These are phyloP conservation scores for Magnolia sinica DNA, from an alignment of 164 flowering plant genomes.

Conservation along the genomic window DNA sequence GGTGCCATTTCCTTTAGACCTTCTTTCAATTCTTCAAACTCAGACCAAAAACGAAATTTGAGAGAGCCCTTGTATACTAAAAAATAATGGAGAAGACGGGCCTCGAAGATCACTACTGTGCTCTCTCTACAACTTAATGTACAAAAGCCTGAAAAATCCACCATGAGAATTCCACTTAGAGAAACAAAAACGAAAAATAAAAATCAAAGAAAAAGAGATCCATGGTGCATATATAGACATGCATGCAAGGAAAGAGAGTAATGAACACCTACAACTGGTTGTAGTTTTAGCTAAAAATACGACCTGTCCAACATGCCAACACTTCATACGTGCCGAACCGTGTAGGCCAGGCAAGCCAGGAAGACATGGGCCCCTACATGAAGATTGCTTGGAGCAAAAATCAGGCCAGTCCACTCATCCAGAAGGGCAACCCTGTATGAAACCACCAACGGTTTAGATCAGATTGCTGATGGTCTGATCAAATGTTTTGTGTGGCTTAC, in stretches of 20 bases:
- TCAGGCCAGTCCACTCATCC: no score
- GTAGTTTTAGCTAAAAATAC: background rate
- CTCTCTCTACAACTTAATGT: slow-evolving; percentile 8
- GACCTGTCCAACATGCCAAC: no score
- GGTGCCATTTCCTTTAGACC: slow-evolving; percentile 26
- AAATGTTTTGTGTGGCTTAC: no score
- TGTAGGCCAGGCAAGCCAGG: no score
- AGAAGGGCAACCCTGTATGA: no score
- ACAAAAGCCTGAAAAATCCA: slow-evolving; percentile 20
- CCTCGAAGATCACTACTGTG: slow-evolving; percentile 14
- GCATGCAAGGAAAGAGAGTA: background rate
- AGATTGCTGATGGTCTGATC: no score
- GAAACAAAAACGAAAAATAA: background rate
- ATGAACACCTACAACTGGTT: slow-evolving; percentile 1
- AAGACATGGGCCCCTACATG: no score
- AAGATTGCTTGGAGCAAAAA: no score
- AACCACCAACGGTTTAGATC: no score
- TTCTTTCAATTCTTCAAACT: slow-evolving; percentile 12
- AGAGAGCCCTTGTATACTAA: slow-evolving; percentile 1
- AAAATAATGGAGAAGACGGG: slow-evolving; percentile 2
- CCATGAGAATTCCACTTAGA: background rate
- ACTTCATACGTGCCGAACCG: no score
- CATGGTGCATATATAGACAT: no score
- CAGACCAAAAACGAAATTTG: background rate
- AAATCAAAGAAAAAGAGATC: no score